Evolutionary conservation across 2,329 filamentous ascomycete species (phyloP).

Genomic region (Whalleya microplaca): DNA sequence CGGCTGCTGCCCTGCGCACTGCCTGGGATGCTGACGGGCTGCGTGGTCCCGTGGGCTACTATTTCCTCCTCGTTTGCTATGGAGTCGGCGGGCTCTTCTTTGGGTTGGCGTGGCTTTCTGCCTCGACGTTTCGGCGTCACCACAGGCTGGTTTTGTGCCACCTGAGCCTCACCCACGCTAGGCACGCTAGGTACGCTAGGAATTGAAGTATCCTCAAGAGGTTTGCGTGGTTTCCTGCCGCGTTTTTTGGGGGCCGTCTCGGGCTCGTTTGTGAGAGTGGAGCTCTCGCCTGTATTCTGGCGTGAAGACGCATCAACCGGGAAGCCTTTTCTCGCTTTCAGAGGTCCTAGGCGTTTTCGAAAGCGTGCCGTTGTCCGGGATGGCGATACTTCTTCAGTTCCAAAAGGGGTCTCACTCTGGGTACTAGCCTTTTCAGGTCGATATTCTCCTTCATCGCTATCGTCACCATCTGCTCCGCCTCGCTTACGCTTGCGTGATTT

Average conservation of each 20-base stretch:
- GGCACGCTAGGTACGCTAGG: conserved; percentile 23
- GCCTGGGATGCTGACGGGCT: conserved; percentile 5
- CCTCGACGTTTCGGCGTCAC: conserved; percentile 30
- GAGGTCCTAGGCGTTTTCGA: conserved; percentile 23
- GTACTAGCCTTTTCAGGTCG: conserved; percentile 28
- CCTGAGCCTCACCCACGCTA: conserved; percentile 20
- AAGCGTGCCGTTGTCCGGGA: conserved; percentile 16
- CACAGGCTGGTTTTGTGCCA: conserved; percentile 12
- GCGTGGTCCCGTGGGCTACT: conserved; percentile 9
- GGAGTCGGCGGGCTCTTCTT: conserved; percentile 6
- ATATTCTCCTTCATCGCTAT: conserved; percentile 35
- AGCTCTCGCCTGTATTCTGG: conserved; percentile 7
- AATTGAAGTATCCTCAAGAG: conserved; percentile 20
- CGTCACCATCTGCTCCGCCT: conserved; percentile 18
- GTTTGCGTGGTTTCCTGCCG: conserved; percentile 25
- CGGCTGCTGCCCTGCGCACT: conserved; percentile 18
- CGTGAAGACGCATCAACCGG: conserved; percentile 1
- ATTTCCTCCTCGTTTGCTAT: conserved; percentile 11
- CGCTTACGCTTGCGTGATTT: conserved; percentile 35
- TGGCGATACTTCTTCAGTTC: conserved; percentile 11
- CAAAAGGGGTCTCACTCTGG: conserved; percentile 30
- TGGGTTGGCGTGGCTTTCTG: conserved; percentile 30
- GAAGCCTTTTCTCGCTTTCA: conserved; percentile 18
- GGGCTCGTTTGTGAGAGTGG: conserved; percentile 17
- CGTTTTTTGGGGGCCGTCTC: conserved; percentile 28